These are phyloP conservation scores for Pleurotus tuber-regium DNA, from an alignment of 768 basidiomycete genomes.

Conservation along the genomic window DNA sequence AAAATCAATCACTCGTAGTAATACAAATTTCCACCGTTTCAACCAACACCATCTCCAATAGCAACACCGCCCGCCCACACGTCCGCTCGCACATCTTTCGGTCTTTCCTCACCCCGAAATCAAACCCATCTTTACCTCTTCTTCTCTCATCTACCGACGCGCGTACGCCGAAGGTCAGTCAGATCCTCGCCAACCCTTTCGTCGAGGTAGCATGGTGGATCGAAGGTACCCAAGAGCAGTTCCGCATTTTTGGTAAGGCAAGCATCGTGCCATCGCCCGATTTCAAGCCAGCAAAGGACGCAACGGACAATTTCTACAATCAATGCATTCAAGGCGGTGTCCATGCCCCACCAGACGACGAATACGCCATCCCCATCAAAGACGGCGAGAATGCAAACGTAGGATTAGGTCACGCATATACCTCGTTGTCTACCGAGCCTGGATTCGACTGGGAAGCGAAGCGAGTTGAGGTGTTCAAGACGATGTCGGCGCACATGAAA, in stretches of 20 bases:
- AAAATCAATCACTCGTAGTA: constrained; percentile 37
- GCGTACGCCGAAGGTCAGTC: constrained; percentile 64
- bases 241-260: constrained; percentile 60
- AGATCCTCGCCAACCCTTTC: constrained; percentile 45
- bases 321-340: constrained; percentile 28
- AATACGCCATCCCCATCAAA: no score
- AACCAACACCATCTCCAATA: constrained; percentile 61
- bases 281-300: constrained; percentile 25
- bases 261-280: constrained; percentile 52
- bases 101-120: constrained; percentile 44
- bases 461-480: constrained; percentile 57
- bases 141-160: constrained; percentile 70
- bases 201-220: constrained; percentile 80
- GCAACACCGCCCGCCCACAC: constrained; percentile 51
- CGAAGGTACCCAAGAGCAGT: constrained; percentile 64
- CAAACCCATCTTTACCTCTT: constrained; percentile 49
- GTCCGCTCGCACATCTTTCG: constrained; percentile 70
- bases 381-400: constrained; percentile 17
- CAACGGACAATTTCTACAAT: constrained; percentile 17
- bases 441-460: constrained; percentile 66
- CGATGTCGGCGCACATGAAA: constrained; percentile 58
- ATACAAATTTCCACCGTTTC: constrained; percentile 29
- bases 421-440: constrained; percentile 31
- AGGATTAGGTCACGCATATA: constrained; percentile 19
- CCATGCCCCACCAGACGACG: constrained; percentile 16